Evolutionary conservation across 257 asterid genomes (phyloP).

Genomic region (Forsythia viridissima): DNA sequence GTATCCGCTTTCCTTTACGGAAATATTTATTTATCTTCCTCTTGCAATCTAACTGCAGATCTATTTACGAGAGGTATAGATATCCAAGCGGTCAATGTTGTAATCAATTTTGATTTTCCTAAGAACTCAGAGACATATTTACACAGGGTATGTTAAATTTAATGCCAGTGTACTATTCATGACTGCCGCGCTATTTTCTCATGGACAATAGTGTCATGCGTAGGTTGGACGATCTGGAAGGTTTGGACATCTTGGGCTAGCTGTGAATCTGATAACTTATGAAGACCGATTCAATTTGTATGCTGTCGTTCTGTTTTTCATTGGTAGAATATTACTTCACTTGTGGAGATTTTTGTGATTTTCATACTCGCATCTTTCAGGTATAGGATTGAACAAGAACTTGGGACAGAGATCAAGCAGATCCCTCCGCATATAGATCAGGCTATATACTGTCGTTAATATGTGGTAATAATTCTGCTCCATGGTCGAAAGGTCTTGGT

Average conservation of each 20-base stretch:
- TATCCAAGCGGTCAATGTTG: conserved; percentile 89
- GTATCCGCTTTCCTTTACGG: conserved; percentile 7
- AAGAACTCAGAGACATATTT: conserved; percentile 81
- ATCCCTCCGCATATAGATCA: conserved; percentile 89
- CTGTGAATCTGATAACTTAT: conserved; percentile 82
- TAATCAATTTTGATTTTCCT: conserved; percentile 83
- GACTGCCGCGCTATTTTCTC: conserved; percentile 5
- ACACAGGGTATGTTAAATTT: conserved; percentile 67
- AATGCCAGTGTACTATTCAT: conserved; percentile 10
- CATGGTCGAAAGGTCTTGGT: conserved; percentile 30
- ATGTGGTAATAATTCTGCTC: conserved; percentile 21
- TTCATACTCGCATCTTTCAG: conserved; percentile 37
- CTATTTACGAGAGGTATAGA: conserved; percentile 89
- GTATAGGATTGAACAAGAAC: conserved; percentile 89
- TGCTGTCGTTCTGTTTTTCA: conserved; percentile 22
- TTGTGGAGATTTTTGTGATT: conserved; percentile 2
- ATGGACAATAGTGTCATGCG: conserved; percentile 18
- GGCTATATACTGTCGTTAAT: conserved; percentile 71
- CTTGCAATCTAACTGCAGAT: conserved; percentile 45
- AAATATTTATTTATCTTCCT: conserved; percentile 12
- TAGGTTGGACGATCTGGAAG: conserved; percentile 97
- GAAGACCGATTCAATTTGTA: conserved; percentile 91
- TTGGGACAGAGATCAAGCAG: conserved; percentile 89
- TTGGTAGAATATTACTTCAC: not conserved
- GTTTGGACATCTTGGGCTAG: conserved; percentile 92